Conservation (phyloP, 306 rosid species). For the Vigna nakashimae region DNA sequence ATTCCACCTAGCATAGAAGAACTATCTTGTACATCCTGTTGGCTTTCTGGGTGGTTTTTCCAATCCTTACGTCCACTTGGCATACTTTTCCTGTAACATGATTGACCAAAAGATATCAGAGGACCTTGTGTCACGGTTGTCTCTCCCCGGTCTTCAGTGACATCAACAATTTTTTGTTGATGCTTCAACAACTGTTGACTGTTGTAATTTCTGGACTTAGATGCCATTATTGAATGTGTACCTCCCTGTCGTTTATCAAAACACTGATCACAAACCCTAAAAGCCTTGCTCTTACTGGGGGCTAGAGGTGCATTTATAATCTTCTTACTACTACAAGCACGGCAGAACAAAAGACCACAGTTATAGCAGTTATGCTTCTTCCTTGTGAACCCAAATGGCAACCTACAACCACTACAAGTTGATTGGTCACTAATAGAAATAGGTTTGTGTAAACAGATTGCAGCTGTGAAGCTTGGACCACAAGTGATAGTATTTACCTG, state of each 20-base stretch:
- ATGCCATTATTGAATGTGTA: constrained; percentile 36
- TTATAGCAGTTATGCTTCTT: constrained; percentile 86
- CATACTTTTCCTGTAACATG: constrained; percentile 60
- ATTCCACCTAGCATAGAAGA: constrained; percentile 51
- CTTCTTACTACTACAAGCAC: constrained; percentile 67
- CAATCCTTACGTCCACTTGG: constrained; percentile 60
- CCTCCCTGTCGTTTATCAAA: constrained; percentile 57
- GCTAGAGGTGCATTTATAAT: constrained; percentile 74
- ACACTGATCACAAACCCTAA: constrained; percentile 83
- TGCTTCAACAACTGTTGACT: constrained; percentile 44
- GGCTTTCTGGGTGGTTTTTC: constrained; percentile 57
- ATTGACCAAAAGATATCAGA: constrained; percentile 53
- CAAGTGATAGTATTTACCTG: constrained; percentile 73
- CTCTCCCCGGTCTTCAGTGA: constrained; percentile 61
- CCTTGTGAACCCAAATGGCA: constrained; percentile 78
- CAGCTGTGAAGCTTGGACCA: constrained; percentile 79
- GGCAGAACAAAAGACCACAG: constrained; percentile 84
- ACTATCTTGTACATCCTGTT: constrained; percentile 46
- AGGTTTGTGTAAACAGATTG: constrained; percentile 80
- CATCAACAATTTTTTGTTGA: constrained; percentile 48
- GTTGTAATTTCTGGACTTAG: constrained; percentile 44
- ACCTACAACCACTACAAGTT: constrained; percentile 77
- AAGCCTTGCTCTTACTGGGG: constrained; percentile 68
- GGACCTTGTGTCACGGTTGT: constrained; percentile 59
- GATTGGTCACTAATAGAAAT: constrained; percentile 74